These are phyloP conservation scores for Pseudopyrenochaeta lycopersici DNA, from an alignment of 2,329 filamentous ascomycete genomes.

Conservation along the genomic window DNA sequence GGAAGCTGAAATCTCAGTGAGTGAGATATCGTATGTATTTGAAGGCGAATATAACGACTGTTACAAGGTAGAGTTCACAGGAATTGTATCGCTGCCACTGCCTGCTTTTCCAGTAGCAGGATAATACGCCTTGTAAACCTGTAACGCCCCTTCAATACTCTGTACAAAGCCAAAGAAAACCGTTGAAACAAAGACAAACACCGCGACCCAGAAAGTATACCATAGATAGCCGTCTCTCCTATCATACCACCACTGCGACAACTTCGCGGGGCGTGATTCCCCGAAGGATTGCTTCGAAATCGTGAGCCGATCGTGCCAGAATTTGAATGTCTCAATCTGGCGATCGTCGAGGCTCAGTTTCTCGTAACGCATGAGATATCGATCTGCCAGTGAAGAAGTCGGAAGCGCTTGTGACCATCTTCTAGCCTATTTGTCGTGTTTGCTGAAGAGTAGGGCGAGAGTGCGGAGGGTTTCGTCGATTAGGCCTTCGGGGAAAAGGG, in stretches of 20 bases:
- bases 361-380: background rate
- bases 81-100: no score
- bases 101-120: no score
- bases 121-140: conserved; percentile 14
- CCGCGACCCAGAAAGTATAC: conserved; percentile 51
- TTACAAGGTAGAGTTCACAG: no score
- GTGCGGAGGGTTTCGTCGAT: conserved; percentile 51
- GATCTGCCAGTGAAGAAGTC: no score
- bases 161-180: conserved; percentile 56
- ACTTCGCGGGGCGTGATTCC: conserved; percentile 42
- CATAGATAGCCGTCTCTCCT: conserved; percentile 36
- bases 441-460: conserved; percentile 50
- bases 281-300: conserved; percentile 55
- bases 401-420: background rate
- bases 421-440: conserved; percentile 21
- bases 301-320: conserved; percentile 36
- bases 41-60: no score
- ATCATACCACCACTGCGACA: conserved; percentile 56
- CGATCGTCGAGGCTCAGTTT: conserved; percentile 30
- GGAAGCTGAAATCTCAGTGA: no score
- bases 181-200: conserved; percentile 47
- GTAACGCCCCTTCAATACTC: conserved; percentile 52
- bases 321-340: conserved; percentile 39
- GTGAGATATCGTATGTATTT: no score
- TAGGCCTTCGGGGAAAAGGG: conserved; percentile 41